Base-by-base conservation (phyloP, 768 basidiomycete genomes). In the Mycena epipterygia region DNA sequence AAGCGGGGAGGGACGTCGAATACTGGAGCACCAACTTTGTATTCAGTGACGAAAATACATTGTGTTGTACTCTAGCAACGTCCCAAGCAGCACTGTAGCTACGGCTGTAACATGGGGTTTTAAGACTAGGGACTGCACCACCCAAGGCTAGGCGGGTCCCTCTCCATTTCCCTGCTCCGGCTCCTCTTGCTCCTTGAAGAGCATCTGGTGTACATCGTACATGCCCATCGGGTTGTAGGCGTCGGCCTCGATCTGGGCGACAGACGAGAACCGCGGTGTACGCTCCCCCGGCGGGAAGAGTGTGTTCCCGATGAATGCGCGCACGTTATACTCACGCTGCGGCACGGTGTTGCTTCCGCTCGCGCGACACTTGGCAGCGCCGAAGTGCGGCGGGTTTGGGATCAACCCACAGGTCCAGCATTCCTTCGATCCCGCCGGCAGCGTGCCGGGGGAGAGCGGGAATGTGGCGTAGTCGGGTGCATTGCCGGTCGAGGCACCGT, bases 391-490 rank as follows among this genome's bases (percentile, higher is more conserved):
- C 11, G 42, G 59, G 42, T 29, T 19, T 0, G 58, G 13, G 29
- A 60, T 11, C 5, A 32, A 25, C 39, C 58, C 58, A 23, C 42
- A 61, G 1, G 41, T 30, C 59, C 59, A 61, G 59, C 59, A 61
- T n/a, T 61, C 59, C 37, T 48, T 61, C 29, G 59, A 61, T 12
- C 59, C 59, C 9, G 59, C 42, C 2, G 42, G 42, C 44, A 48
- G 13, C 12, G 59, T 61, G 32, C 59, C 59, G 29, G 59, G 59
- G 41, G 59, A 21, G 30, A 61, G 46, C 4, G 44, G 59, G 44
- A 46, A 33, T 0, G 32, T 44, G 7, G 42, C 59, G 27, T 46
- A 61, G 42, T 61, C 46, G 0, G 56, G 52, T 29, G 56, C 56
- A n/a, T n/a, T 3, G 25, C 37, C 8, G n/a, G 37, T 13, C 19